Evolutionary conservation across 371 early-diverging fungal genomes (phyloP).

Genomic region (Mortierella sp.): DNA sequence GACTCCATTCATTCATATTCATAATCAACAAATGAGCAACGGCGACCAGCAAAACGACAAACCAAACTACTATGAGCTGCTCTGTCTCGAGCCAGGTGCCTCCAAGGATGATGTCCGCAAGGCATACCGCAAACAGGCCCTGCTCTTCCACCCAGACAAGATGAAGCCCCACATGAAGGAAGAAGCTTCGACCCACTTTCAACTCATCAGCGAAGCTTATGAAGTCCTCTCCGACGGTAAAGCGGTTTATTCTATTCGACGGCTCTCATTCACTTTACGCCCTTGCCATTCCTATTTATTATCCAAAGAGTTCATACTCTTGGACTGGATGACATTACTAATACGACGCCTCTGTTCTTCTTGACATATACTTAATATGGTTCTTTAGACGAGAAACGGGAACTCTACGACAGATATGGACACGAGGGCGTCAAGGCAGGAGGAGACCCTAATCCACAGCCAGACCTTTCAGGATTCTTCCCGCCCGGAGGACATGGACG

Average conservation of each 20-base stretch:
- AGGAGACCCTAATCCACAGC: conserved; percentile 47
- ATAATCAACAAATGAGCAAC: background rate
- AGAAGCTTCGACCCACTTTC: conserved; percentile 84
- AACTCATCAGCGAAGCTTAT: conserved; percentile 90
- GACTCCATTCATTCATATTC: background rate
- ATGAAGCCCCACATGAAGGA: conserved; percentile 68
- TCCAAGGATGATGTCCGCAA: conserved; percentile 86
- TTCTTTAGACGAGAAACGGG: conserved; percentile 40
- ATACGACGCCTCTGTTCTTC: background rate
- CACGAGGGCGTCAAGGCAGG: conserved; percentile 51
- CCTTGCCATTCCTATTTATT: background rate
- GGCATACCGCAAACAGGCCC: conserved; percentile 93
- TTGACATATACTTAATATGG: background rate
- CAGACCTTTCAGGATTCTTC: conserved; percentile 17
- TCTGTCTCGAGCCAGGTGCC: conserved; percentile 82
- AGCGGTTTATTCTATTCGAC: background rate
- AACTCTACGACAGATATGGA: conserved; percentile 53
- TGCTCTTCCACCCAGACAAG: conserved; percentile 92
- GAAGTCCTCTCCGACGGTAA: conserved; percentile 80
- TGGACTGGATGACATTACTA: background rate
- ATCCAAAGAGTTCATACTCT: background rate
- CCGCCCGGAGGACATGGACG: background rate
- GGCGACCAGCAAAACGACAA: conserved; percentile 73
- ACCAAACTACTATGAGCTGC: conserved; percentile 91
- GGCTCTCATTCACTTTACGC: background rate